These are phyloP conservation scores for Aspergillus persii DNA, from an alignment of 2,329 filamentous ascomycete genomes.

Conservation along the genomic window DNA sequence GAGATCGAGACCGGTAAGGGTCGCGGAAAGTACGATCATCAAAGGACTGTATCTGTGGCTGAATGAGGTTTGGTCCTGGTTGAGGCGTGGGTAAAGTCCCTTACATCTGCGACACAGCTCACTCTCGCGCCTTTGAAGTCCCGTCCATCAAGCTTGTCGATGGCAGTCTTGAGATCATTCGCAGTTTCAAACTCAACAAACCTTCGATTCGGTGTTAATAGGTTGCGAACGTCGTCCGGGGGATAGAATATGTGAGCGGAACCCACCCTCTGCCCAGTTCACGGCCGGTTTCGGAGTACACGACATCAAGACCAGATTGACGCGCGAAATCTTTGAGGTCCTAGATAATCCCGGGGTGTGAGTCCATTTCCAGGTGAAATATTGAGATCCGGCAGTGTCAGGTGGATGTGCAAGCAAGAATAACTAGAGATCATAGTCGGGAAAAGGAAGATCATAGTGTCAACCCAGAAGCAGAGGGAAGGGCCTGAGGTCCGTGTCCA, in stretches of 20 bases:
- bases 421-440: neutral
- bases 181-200: conserved; percentile 98
- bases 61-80: conserved; percentile 26
- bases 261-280: conserved; percentile 90
- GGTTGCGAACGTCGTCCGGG: conserved; percentile 13
- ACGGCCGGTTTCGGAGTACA: conserved; percentile 94
- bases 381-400: conserved; percentile 14
- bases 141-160: conserved; percentile 89
- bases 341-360: conserved; percentile 79
- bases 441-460: too few species aligned
- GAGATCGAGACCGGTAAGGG: conserved; percentile 76
- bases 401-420: conserved; percentile 12
- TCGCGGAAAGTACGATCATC: conserved; percentile 71
- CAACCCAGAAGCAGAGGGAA: neutral
- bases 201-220: conserved; percentile 50
- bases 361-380: conserved; percentile 63
- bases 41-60: conserved; percentile 60
- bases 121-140: conserved; percentile 92
- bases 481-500: conserved; percentile 15
- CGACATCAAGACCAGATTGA: conserved; percentile 93
- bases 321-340: conserved; percentile 99
- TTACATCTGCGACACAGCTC: conserved; percentile 82
- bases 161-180: conserved; percentile 81
- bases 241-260: conserved; percentile 9
- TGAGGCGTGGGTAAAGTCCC: conserved; percentile 31